Conservation (phyloP, 495 filamentous ascomycete species). For the Hyaloscypha variabilis region DNA sequence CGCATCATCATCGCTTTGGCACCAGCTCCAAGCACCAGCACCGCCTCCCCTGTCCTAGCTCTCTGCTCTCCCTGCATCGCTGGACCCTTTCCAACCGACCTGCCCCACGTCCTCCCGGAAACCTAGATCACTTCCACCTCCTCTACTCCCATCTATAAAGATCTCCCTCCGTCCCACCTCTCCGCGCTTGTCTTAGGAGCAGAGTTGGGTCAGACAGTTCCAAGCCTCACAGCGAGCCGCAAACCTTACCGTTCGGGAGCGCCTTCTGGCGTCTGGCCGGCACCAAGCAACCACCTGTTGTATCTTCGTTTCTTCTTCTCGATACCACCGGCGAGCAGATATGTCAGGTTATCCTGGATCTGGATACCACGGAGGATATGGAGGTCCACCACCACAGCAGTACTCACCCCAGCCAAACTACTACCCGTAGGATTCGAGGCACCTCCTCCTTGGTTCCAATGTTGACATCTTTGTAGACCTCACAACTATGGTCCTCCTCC, state of each 20-base stretch:
- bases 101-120: slow-evolving; percentile 25
- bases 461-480: slow-evolving; percentile 32
- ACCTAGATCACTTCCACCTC: slow-evolving; percentile 1
- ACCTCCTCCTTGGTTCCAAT: slow-evolving; percentile 10
- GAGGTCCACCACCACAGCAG: slow-evolving; percentile 34
- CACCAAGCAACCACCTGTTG: slow-evolving; percentile 1
- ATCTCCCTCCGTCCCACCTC: slow-evolving; percentile 20
- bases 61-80: slow-evolving; percentile 1
- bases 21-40: slow-evolving; percentile 5
- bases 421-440: slow-evolving; percentile 34
- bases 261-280: slow-evolving; percentile 25
- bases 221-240: slow-evolving; percentile 13
- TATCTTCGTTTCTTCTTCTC: slow-evolving; percentile 13
- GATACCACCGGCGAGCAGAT: background rate
- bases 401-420: slow-evolving; percentile 36
- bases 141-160: slow-evolving; percentile 20
- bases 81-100: slow-evolving; percentile 9
- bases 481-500: slow-evolving; percentile 40
- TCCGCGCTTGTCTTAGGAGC: slow-evolving; percentile 13
- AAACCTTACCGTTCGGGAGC: slow-evolving; percentile 12
- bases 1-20: background rate
- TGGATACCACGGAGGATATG: slow-evolving; percentile 38
- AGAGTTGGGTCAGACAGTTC: slow-evolving; percentile 16
- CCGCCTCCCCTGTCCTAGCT: slow-evolving; percentile 10
- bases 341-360: slow-evolving; percentile 41